phyloP scores from a whole-genome alignment of 805 yeast genomes.

The Starmerella geochares region DNA sequence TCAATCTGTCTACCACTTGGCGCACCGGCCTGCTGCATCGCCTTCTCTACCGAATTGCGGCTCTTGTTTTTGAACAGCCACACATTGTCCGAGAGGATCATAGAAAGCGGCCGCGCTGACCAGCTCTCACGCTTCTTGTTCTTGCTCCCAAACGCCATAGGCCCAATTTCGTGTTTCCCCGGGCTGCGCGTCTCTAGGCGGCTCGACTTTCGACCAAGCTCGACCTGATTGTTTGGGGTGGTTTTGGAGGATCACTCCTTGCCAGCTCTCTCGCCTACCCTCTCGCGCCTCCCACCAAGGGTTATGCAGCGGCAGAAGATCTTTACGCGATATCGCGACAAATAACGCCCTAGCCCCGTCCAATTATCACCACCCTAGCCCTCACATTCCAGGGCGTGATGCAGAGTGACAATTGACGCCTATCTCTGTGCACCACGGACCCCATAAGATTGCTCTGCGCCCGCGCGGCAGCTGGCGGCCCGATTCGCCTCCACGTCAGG shows the following conservation, averaged over 20 bases:
- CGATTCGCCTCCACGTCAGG: no score
- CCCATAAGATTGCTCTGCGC: no score
- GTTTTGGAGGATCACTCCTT: background rate
- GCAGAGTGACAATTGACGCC: background rate
- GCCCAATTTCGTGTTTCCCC: background rate
- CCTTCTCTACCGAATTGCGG: constrained; percentile 10
- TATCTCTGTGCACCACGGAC: no score
- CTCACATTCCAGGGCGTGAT: background rate
- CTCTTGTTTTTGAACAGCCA: constrained; percentile 14
- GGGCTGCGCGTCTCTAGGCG: background rate
- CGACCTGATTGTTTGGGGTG: background rate
- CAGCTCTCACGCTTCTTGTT: constrained; percentile 20
- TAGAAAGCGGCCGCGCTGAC: constrained; percentile 22
- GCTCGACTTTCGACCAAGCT: background rate
- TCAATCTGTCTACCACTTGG: background rate
- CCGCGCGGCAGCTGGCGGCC: no score
- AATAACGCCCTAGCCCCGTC: background rate
- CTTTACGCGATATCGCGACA: constrained; percentile 6
- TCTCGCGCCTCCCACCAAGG: background rate
- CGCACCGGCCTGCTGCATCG: constrained; percentile 8
- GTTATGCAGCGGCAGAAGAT: background rate
- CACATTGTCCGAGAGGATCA: constrained; percentile 21
- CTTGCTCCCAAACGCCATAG: constrained; percentile 19
- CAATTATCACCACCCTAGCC: background rate
- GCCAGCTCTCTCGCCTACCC: background rate